These are phyloP conservation scores for Vitrella brassicaformis DNA, from an alignment of 73 alveolate genomes.

Conservation along the genomic window DNA sequence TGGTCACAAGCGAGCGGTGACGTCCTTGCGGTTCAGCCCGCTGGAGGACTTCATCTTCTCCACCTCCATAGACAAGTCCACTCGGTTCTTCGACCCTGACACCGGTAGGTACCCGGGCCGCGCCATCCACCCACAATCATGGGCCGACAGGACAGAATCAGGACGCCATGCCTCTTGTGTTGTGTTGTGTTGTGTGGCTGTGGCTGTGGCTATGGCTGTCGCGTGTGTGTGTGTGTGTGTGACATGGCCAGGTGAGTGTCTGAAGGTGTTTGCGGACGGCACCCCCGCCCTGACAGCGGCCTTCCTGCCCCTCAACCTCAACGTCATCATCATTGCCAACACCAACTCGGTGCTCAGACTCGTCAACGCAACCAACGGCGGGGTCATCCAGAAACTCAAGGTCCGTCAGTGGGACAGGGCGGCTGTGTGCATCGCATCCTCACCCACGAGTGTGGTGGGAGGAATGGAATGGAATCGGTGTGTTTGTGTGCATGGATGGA, in stretches of 20 bases:
- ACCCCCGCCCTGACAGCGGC: neutral
- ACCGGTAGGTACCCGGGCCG: no score
- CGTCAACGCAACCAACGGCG: constrained; percentile 32
- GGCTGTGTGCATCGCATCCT: no score
- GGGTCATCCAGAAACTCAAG: constrained; percentile 32
- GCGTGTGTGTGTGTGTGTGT: no score
- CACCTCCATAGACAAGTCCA: neutral
- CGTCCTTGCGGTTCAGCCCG: neutral
- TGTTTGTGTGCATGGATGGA: no score
- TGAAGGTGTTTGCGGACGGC: neutral
- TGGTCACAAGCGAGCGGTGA: neutral
- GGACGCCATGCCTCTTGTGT: no score
- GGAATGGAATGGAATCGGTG: no score
- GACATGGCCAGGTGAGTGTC: neutral
- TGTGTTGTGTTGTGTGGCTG: no score
- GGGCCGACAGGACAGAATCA: no score
- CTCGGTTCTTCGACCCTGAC: neutral
- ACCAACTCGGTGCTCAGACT: constrained; percentile 29
- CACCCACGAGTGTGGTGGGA: no score
- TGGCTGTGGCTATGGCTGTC: no score
- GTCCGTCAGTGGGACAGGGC: no score
- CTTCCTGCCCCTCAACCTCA: neutral
- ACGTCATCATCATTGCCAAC: constrained; percentile 33
- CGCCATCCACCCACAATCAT: no score
- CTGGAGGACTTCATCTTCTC: neutral